phyloP scores from a whole-genome alignment of 768 basidiomycete genomes.

The Mycena pura region DNA sequence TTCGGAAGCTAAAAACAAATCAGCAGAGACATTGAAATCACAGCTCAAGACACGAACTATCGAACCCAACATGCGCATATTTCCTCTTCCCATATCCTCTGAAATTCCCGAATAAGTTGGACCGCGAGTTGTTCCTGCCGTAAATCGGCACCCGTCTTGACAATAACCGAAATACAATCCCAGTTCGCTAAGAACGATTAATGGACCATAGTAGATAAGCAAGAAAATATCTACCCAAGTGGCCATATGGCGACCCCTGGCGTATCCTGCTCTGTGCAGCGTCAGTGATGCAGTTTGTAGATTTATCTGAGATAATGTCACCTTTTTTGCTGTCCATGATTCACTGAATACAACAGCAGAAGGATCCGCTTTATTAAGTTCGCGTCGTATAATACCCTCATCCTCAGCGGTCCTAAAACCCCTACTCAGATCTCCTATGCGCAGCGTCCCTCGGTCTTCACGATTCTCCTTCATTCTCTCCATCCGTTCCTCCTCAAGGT shows the following conservation, averaged over 20 bases:
- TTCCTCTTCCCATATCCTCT: constrained; percentile 94
- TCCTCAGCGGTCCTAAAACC: constrained; percentile 81
- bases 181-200: constrained; percentile 58
- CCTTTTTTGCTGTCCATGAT: constrained; percentile 94
- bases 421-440: constrained; percentile 57
- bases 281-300: constrained; percentile 1
- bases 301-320: constrained; percentile 35
- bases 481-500: constrained; percentile 96
- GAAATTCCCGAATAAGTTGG: constrained; percentile 92
- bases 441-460: constrained; percentile 72
- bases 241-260: constrained; percentile 93
- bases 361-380: constrained; percentile 94
- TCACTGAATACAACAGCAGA: constrained; percentile 96
- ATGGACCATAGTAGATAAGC: constrained; percentile 5
- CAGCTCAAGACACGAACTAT: constrained; percentile 62
- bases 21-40: not conserved
- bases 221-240: constrained; percentile 65
- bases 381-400: constrained; percentile 90
- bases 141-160: constrained; percentile 96
- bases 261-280: constrained; percentile 79
- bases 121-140: constrained; percentile 98
- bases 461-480: constrained; percentile 81
- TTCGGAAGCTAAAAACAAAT: constrained; percentile 76
- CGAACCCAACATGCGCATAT: constrained; percentile 92
- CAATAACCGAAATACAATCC: constrained; percentile 96